Percentiles rank a stretch among this genome's conserved stretches.
These are phyloP conservation scores for Ocimum tenuiflorum DNA, from an alignment of 257 asterid genomes.

Conservation along the genomic window DNA sequence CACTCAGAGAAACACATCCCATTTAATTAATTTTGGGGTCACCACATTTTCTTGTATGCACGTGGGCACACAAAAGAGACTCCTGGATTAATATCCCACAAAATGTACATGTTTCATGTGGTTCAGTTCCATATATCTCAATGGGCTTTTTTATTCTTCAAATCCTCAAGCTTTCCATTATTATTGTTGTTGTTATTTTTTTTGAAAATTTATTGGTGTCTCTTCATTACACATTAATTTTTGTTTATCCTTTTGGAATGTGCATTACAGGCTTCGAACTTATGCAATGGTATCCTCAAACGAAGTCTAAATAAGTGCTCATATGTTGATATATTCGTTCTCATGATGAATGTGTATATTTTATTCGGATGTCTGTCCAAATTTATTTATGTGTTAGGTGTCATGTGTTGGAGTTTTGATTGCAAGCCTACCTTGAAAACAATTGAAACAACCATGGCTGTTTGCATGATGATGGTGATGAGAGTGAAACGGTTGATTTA, in stretches of 20 bases:
- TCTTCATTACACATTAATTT: constrained; percentile 9
- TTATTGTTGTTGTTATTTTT: constrained; percentile 5
- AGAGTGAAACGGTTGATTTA: constrained; percentile 19
- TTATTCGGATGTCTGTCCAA: not conserved
- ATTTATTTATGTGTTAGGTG: no score
- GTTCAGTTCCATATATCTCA: constrained; percentile 16
- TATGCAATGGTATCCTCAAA: no score
- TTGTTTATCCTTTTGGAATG: constrained; percentile 22
- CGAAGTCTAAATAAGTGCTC: no score
- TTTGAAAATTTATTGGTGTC: constrained; percentile 27
- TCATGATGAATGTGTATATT: no score
- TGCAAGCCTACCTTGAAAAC: constrained; percentile 16
- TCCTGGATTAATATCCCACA: constrained; percentile 33
- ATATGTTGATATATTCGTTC: not conserved
- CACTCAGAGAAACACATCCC: constrained; percentile 19
- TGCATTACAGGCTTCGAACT: not conserved
- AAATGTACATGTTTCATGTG: constrained; percentile 23
- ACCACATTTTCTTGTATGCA: constrained; percentile 37
- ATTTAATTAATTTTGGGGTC: constrained; percentile 19
- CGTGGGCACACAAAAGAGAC: constrained; percentile 44
- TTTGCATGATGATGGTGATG: constrained; percentile 13
- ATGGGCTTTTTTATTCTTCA: constrained; percentile 26
- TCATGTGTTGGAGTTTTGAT: not conserved
- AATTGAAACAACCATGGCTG: not conserved
- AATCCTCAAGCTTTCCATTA: constrained; percentile 29